Evolutionary conservation across 2,329 filamentous ascomycete species (phyloP).

Genomic region (Ophiostoma sp.): DNA sequence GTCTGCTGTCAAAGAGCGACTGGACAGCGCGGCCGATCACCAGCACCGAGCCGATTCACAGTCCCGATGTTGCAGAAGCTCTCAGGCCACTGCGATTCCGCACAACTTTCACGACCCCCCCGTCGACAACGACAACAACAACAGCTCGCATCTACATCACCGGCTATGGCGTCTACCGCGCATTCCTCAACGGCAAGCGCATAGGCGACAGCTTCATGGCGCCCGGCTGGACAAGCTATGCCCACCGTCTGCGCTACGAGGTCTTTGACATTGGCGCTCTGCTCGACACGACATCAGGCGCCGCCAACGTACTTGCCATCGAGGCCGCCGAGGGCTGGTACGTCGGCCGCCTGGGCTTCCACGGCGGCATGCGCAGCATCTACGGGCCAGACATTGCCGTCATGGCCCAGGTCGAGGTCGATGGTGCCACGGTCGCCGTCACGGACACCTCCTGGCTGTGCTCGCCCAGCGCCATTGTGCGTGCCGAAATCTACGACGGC

Average conservation of each 20-base stretch:
- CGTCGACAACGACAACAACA: constrained; percentile 23
- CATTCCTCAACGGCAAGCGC: constrained; percentile 36
- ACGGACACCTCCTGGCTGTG: constrained; percentile 26
- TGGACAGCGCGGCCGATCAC: constrained; percentile 23
- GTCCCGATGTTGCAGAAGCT: constrained; percentile 20
- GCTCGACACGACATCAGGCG: constrained; percentile 26
- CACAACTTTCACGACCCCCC: constrained; percentile 25
- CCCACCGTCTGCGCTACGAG: constrained; percentile 40
- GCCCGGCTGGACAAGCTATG: constrained; percentile 42
- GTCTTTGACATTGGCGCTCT: constrained; percentile 39
- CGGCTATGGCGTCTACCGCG: constrained; percentile 35
- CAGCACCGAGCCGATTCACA: not conserved
- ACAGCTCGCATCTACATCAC: constrained; percentile 36
- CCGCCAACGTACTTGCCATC: constrained; percentile 32
- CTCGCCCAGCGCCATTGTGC: constrained; percentile 32
- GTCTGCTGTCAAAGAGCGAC: constrained; percentile 24
- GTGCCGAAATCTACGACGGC: constrained; percentile 48
- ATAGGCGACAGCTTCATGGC: constrained; percentile 39
- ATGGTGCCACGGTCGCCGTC: not conserved
- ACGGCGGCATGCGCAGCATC: constrained; percentile 31
- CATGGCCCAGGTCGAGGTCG: constrained; percentile 38
- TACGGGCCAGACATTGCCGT: constrained; percentile 40
- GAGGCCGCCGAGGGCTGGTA: constrained; percentile 46
- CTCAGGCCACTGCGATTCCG: constrained; percentile 29
- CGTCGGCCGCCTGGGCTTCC: constrained; percentile 33